These are phyloP conservation scores for Fonsecaea pugnacius DNA, from an alignment of 2,329 filamentous ascomycete genomes.

Conservation along the genomic window DNA sequence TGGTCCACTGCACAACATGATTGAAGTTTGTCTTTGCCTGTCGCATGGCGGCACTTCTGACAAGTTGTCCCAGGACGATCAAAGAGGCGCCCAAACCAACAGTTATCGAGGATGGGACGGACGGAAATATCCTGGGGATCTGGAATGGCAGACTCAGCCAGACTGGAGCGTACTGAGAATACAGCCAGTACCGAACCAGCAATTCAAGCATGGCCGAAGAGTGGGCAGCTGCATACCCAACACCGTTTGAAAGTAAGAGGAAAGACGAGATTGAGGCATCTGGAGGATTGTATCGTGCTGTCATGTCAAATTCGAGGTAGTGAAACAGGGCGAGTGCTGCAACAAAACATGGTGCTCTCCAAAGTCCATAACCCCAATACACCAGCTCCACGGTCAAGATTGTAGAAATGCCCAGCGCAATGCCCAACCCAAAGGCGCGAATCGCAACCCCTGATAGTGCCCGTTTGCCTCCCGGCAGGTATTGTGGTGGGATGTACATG, in stretches of 20 bases:
- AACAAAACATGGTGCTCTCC: slow-evolving; percentile 61
- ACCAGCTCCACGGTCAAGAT: slow-evolving; percentile 41
- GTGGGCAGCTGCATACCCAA: slow-evolving; percentile 82
- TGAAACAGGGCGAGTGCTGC: slow-evolving; percentile 77
- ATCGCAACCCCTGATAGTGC: slow-evolving; percentile 52
- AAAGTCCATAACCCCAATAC: slow-evolving; percentile 45
- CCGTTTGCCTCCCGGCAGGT: slow-evolving; percentile 43
- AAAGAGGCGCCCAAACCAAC: slow-evolving; percentile 64
- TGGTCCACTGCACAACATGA: slow-evolving; percentile 71
- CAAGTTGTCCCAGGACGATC: slow-evolving; percentile 71
- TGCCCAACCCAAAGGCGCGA: slow-evolving; percentile 51
- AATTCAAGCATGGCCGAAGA: slow-evolving; percentile 74
- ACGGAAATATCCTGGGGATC: slow-evolving; percentile 42
- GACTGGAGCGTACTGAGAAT: slow-evolving; percentile 22
- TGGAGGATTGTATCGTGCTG: slow-evolving; percentile 79
- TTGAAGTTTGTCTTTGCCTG: slow-evolving; percentile 92
- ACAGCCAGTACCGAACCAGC: slow-evolving; percentile 43
- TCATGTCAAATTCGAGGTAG: slow-evolving; percentile 95
- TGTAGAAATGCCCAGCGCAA: slow-evolving; percentile 45
- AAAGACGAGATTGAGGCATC: slow-evolving; percentile 75
- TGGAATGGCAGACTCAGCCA: slow-evolving; percentile 32
- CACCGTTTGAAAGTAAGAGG: slow-evolving; percentile 82
- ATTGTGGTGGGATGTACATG: slow-evolving; percentile 31
- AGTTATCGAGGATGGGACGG: slow-evolving; percentile 29
- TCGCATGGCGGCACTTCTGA: slow-evolving; percentile 82